A percentile compares a stretch with the other conserved stretches of the same genome.
phyloP scores from a whole-genome alignment of 1,139 yeast genomes.

The Candida freyschussii region DNA sequence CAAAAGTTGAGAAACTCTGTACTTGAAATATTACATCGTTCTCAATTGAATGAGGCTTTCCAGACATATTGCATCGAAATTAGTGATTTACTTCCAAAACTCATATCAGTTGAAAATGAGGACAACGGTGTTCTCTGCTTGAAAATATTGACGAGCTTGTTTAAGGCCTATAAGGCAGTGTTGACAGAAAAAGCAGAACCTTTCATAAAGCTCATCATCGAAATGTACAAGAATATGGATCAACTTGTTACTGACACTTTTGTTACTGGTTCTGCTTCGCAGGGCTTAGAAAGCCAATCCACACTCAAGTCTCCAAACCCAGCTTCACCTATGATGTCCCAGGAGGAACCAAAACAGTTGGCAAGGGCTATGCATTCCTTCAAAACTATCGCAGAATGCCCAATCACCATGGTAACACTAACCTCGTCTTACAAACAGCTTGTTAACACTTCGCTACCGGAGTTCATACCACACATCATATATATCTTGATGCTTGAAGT shows the following conservation, averaged over 20 bases:
- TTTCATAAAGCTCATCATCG: slow-evolving; percentile 71
- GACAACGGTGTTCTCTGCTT: slow-evolving; percentile 91
- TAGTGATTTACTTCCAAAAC: slow-evolving; percentile 53
- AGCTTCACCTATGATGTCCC: slow-evolving; percentile 38
- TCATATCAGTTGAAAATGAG: slow-evolving; percentile 78
- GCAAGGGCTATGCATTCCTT: slow-evolving; percentile 67
- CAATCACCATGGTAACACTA: slow-evolving; percentile 90
- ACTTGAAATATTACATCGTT: slow-evolving; percentile 75
- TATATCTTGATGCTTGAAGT: slow-evolving; percentile 75
- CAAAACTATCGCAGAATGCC: slow-evolving; percentile 93
- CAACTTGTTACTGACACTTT: slow-evolving; percentile 67
- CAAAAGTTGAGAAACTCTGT: slow-evolving; percentile 72
- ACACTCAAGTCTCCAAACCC: slow-evolving; percentile 36
- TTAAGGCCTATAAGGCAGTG: slow-evolving; percentile 72
- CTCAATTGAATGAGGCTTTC: slow-evolving; percentile 78
- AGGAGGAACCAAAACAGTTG: slow-evolving; percentile 25
- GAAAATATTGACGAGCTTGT: slow-evolving; percentile 84
- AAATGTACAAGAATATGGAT: slow-evolving; percentile 77
- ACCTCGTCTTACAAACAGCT: slow-evolving; percentile 82
- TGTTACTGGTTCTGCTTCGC: slow-evolving; percentile 25
- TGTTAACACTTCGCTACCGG: slow-evolving; percentile 66
- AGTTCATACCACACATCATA: slow-evolving; percentile 78
- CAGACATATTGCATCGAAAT: slow-evolving; percentile 65
- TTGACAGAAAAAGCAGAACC: slow-evolving; percentile 71
- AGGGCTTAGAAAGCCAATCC: slow-evolving; percentile 24